These are phyloP conservation scores for Lactarius hengduanensis DNA, from an alignment of 768 basidiomycete genomes.

Conservation along the genomic window DNA sequence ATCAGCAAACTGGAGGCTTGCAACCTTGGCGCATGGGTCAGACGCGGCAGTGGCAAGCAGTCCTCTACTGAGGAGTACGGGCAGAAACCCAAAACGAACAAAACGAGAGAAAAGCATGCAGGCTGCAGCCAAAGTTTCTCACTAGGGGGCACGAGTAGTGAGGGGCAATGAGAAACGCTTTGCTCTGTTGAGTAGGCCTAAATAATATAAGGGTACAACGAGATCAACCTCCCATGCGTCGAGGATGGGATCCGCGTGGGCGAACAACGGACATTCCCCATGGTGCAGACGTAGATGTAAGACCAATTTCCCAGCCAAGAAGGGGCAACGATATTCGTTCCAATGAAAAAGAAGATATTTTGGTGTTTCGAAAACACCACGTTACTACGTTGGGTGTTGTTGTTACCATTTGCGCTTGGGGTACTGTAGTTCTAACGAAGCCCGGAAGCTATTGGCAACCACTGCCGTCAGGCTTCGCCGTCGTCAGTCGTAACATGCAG, in stretches of 20 bases:
- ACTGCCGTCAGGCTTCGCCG: not conserved
- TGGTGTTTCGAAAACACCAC: not conserved
- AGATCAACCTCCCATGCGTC: not conserved
- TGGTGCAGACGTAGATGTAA: not conserved
- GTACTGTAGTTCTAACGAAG: not conserved
- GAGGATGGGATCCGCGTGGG: constrained; percentile 3
- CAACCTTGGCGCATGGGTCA: constrained; percentile 39
- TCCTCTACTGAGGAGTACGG: not conserved
- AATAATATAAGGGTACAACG: not conserved
- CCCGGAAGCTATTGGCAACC: not conserved
- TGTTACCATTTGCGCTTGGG: not conserved
- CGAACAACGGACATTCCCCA: not conserved
- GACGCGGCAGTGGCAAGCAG: constrained; percentile 3
- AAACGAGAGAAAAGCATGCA: constrained; percentile 3
- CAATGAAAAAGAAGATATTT: not conserved
- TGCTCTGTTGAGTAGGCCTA: not conserved
- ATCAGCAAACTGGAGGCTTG: constrained; percentile 43
- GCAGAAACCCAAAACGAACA: not conserved
- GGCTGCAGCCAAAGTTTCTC: not conserved
- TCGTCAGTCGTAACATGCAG: not conserved
- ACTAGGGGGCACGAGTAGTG: not conserved
- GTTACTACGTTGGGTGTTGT: not conserved
- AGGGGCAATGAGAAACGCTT: not conserved
- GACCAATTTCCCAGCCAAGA: not conserved
- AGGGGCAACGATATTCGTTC: not conserved